Percentiles rank a stretch among this genome's conserved stretches.
These are phyloP conservation scores for Colletotrichum sp. DNA, from an alignment of 2,329 filamentous ascomycete genomes.

Conservation along the genomic window DNA sequence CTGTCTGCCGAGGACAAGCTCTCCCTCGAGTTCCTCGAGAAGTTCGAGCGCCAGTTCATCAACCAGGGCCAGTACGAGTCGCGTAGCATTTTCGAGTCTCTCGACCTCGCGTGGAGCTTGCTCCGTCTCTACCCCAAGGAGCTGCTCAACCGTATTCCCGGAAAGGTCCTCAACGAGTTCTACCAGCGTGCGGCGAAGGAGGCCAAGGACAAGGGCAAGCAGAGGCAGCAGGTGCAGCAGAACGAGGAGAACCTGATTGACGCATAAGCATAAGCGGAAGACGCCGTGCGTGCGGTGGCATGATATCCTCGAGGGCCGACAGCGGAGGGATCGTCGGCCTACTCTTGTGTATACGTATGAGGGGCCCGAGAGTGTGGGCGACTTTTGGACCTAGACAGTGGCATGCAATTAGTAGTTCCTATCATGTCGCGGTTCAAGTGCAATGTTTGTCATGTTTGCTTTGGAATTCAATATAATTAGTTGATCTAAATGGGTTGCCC, in stretches of 20 bases:
- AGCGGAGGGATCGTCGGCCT: not conserved
- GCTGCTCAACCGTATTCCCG: constrained; percentile 90
- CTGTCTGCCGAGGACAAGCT: constrained; percentile 96
- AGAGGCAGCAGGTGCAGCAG: constrained; percentile 48
- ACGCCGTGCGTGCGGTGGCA: not conserved
- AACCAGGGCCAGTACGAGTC: constrained; percentile 90
- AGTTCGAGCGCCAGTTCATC: constrained; percentile 97
- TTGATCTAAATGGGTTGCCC: not conserved
- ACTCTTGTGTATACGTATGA: constrained; percentile 21
- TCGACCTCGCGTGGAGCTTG: constrained; percentile 95
- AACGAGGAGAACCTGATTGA: constrained; percentile 66
- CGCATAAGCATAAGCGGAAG: constrained; percentile 40
- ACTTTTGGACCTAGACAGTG: constrained; percentile 20
- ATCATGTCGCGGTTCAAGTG: not conserved
- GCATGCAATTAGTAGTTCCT: constrained; percentile 18
- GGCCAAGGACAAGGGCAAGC: constrained; percentile 66
- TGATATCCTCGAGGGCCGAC: constrained; percentile 12
- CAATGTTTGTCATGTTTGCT: not conserved
- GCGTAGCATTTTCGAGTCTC: constrained; percentile 87
- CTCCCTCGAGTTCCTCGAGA: constrained; percentile 96
- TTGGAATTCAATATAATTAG: constrained; percentile 8
- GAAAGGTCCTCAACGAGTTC: constrained; percentile 82
- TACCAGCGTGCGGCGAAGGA: constrained; percentile 72
- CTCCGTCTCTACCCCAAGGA: constrained; percentile 98
- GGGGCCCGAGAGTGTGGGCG: not conserved